phyloP scores from a whole-genome alignment of 1,284 basidiomycete genomes.

The Pyrrhoderma lamaoense region DNA sequence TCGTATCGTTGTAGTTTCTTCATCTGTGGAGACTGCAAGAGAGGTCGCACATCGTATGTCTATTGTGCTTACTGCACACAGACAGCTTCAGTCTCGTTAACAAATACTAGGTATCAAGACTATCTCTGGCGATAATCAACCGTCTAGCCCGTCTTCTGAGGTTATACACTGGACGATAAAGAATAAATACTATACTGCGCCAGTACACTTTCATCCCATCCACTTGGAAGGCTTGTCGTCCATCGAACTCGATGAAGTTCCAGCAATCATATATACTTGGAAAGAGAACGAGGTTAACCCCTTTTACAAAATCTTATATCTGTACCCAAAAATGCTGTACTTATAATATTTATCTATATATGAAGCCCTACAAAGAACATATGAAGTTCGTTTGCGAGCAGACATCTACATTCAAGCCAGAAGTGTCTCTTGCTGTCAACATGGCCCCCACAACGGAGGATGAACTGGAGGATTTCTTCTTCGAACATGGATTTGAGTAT shows the following conservation, averaged over 20 bases:
- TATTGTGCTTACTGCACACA: conserved; percentile 14
- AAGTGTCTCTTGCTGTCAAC: conserved; percentile 61
- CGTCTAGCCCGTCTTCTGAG: conserved; percentile 4
- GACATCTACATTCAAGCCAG: conserved; percentile 46
- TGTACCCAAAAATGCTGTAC: too few relatives aligned
- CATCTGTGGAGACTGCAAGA: conserved; percentile 34
- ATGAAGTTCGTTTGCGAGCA: conserved; percentile 42
- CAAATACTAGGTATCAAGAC: conserved; percentile 23
- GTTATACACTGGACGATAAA: conserved; percentile 66
- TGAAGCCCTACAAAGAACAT: conserved; percentile 49
- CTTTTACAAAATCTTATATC: too few relatives aligned
- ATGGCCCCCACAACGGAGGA: conserved; percentile 30
- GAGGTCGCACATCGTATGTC: conserved; percentile 42
- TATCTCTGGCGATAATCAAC: conserved; percentile 23
- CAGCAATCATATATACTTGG: conserved; percentile 71
- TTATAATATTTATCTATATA: too few relatives aligned
- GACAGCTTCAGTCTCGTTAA: conserved; percentile 16
- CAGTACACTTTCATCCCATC: conserved; percentile 60
- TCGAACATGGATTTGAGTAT: conserved; percentile 67
- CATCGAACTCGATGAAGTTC: conserved; percentile 37
- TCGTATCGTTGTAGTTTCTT: conserved; percentile 43
- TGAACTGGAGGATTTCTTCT: conserved; percentile 55
- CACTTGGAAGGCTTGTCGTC: conserved; percentile 35
- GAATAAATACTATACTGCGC: conserved; percentile 82
- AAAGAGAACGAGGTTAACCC: conserved; percentile 53